A percentile compares a stretch with the other conserved stretches of the same genome.
phyloP scores from a whole-genome alignment of 2,329 filamentous ascomycete species.

The Kalmusia sp. region DNA sequence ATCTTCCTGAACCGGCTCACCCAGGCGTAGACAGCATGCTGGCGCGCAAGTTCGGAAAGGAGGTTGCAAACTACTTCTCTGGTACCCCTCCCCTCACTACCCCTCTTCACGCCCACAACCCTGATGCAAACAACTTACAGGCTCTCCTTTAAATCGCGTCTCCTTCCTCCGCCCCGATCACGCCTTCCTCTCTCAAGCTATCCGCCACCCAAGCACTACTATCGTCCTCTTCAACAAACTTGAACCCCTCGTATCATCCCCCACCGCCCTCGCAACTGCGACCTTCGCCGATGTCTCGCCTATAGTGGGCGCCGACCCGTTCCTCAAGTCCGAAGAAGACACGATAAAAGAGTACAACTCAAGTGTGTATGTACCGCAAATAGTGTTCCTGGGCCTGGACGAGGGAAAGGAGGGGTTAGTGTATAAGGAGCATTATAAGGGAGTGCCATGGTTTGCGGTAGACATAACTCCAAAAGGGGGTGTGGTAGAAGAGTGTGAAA shows the following conservation, averaged over 20 bases:
- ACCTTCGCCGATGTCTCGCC: constrained; percentile 71
- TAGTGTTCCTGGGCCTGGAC: constrained; percentile 86
- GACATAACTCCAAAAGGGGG: constrained; percentile 79
- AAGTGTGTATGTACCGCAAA: constrained; percentile 67
- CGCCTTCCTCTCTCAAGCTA: constrained; percentile 72
- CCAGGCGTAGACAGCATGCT: constrained; percentile 72
- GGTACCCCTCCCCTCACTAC: constrained; percentile 36
- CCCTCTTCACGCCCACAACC: neutral
- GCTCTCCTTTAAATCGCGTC: constrained; percentile 78
- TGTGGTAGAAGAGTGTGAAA: constrained; percentile 67
- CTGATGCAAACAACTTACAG: constrained; percentile 41
- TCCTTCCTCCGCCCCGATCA: constrained; percentile 78
- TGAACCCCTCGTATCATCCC: constrained; percentile 71
- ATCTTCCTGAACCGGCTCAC: constrained; percentile 65
- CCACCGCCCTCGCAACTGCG: constrained; percentile 70
- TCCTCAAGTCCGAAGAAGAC: constrained; percentile 74
- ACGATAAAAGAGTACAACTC: constrained; percentile 78
- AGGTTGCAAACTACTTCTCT: constrained; percentile 84
- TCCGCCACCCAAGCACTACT: constrained; percentile 68
- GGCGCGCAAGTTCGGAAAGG: constrained; percentile 77
- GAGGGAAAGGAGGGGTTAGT: constrained; percentile 66
- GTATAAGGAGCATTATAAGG: constrained; percentile 74
- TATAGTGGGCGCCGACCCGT: constrained; percentile 76
- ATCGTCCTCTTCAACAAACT: constrained; percentile 85
- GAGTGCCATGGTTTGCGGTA: constrained; percentile 85